Percentiles rank a stretch among this genome's conserved stretches.
These are phyloP conservation scores for Hyaloperonospora brassicae DNA, from an alignment of 352 stramenopile species.

Conservation along the genomic window DNA sequence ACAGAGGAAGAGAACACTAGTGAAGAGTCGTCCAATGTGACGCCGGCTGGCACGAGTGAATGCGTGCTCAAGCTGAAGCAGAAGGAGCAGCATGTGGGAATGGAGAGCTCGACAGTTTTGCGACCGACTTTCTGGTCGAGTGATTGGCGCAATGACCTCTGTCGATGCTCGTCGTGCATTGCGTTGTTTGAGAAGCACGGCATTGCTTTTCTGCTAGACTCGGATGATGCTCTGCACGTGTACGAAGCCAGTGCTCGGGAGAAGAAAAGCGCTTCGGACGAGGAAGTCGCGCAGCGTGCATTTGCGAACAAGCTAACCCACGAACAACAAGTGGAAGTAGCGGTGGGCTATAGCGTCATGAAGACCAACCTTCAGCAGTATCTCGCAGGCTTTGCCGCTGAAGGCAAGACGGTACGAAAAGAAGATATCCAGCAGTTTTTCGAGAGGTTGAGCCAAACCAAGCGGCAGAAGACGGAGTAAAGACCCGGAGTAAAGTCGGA, in stretches of 20 bases:
- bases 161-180: conserved; percentile 47
- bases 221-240: conserved; percentile 50
- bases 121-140: conserved; percentile 58
- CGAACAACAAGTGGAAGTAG: conserved; percentile 70
- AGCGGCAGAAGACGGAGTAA: conserved; percentile 45
- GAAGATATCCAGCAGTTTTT: conserved; percentile 73
- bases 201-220: conserved; percentile 58
- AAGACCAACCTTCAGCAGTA: conserved; percentile 63
- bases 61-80: conserved; percentile 37
- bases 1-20: conserved; percentile 5
- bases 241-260: conserved; percentile 46
- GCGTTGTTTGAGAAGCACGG: conserved; percentile 34
- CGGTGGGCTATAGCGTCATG: conserved; percentile 64
- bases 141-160: conserved; percentile 54
- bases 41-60: conserved; percentile 4
- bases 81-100: conserved; percentile 12
- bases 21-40: conserved; percentile 7
- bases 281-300: conserved; percentile 37
- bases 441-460: conserved; percentile 38
- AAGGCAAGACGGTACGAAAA: conserved; percentile 54
- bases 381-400: conserved; percentile 45
- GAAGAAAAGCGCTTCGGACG: conserved; percentile 31
- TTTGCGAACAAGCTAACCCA: conserved; percentile 55
- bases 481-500: neutral
- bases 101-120: conserved; percentile 12